Base-by-base conservation (phyloP, 75 land plant genomes). In the Pinus albicaulis region DNA sequence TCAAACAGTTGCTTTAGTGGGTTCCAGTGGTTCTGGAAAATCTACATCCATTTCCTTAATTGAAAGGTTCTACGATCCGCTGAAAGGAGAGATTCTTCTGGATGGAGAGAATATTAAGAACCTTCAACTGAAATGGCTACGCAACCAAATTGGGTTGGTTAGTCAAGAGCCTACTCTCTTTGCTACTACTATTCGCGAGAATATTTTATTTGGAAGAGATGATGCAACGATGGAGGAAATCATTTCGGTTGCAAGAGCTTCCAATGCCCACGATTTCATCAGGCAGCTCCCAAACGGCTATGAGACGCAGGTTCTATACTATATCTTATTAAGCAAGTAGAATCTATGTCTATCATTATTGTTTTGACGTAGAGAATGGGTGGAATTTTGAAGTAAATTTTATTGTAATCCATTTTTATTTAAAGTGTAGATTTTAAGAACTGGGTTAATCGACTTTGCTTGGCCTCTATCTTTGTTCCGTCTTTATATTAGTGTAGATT, bases 11-110 rank as follows among this genome's bases (percentile, higher is more conserved):
- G 82, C 82, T 24, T 28, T 81, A 25, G 82, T 81, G 4, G 82
- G 82, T 3, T 31, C 64, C 2, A 81, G 82, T 53, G 82, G 82
- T 19, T 81, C 74, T 22, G 82, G 82, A 7, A 81, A 81, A 71
- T 77, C 80, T 20, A 81, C 82, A 15, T 69, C 68, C 1, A 70
- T 81, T 59, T 73, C 74, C 0, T 61, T 81, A 19, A 24, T 81
- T 28, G 80, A 77, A n/a, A 52, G 82, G n/a, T 81, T 76, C 61
- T 81, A 81, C 23, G 59, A 81, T 52, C 82, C 82, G 1, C 7
- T 52, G 3, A 22, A 25, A 55, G 80, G 83, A 17, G 70, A 44
- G 3, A 72, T 82, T 26, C 34, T 70, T 41, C 24, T 81, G 6
- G 82, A 81, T 53, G 75, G 79, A 16, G 55, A 25, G 5, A 36